Percentiles rank a stretch among this genome's conserved stretches.
These are phyloP conservation scores for Coemansia sp. DNA, from an alignment of 192 early-diverging fungal species.

Conservation along the genomic window DNA sequence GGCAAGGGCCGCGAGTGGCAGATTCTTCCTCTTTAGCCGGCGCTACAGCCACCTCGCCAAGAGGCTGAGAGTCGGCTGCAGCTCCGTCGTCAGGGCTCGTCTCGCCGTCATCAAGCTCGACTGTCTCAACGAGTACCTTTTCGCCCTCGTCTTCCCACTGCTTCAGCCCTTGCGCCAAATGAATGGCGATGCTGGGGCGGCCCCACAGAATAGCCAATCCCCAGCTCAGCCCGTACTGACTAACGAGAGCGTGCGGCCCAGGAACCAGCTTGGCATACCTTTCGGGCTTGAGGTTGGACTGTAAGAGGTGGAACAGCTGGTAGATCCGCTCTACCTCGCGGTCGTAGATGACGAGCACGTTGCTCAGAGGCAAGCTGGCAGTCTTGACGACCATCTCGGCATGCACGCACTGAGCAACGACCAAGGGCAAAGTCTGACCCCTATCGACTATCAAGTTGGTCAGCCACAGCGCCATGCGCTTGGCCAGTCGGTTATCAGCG, in stretches of 20 bases:
- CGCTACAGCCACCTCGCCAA: neutral
- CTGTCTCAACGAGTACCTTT: slow-evolving; percentile 12
- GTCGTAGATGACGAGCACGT: slow-evolving; percentile 41
- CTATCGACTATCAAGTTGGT: slow-evolving; percentile 23
- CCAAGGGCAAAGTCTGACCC: slow-evolving; percentile 25
- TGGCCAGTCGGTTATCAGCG: slow-evolving; percentile 24
- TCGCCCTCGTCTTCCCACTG: slow-evolving; percentile 42
- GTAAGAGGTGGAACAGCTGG: slow-evolving; percentile 45
- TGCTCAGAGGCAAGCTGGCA: slow-evolving; percentile 32
- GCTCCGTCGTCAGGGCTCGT: neutral
- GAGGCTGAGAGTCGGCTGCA: neutral
- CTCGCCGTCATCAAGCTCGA: slow-evolving; percentile 8
- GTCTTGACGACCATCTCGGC: slow-evolving; percentile 36
- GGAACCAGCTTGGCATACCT: slow-evolving; percentile 40
- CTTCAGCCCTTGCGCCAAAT: slow-evolving; percentile 26
- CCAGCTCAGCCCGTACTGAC: slow-evolving; percentile 37
- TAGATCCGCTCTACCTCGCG: slow-evolving; percentile 49
- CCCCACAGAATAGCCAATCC: slow-evolving; percentile 44
- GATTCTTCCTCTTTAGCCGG: neutral
- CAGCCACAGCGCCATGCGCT: slow-evolving; percentile 41
- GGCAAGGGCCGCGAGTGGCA: neutral
- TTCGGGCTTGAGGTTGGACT: slow-evolving; percentile 40
- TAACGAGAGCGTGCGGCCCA: slow-evolving; percentile 30
- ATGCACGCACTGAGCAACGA: slow-evolving; percentile 35
- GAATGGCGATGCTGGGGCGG: slow-evolving; percentile 31